Conservation (phyloP, 2,329 filamentous ascomycete genomes). For the Aphanoascus verrucosus region DNA sequence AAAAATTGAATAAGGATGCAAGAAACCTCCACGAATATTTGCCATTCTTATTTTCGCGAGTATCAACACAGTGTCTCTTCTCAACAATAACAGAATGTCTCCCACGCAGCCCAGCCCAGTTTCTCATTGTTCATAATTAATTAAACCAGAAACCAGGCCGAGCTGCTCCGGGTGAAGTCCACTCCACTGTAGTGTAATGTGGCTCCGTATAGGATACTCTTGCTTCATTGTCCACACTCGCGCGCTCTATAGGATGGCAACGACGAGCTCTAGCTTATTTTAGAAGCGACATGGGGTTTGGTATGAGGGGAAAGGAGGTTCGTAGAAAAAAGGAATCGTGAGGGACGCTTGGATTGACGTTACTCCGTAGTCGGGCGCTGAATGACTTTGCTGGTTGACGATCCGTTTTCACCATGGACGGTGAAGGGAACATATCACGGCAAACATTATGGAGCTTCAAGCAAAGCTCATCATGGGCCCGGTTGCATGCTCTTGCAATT, state of each 20-base stretch:
- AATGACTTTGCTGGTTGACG: no score
- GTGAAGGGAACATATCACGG: no score
- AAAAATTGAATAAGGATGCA: no score
- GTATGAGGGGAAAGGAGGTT: neutral
- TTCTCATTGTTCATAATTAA: constrained; percentile 37
- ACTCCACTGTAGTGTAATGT: constrained; percentile 16
- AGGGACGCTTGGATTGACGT: neutral
- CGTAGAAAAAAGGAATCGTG: neutral
- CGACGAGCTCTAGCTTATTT: constrained; percentile 45
- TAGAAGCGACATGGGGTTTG: constrained; percentile 1
- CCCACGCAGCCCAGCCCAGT: constrained; percentile 33
- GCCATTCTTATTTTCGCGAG: no score
- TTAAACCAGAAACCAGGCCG: constrained; percentile 35
- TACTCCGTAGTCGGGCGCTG: no score
- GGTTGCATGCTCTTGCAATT: no score
- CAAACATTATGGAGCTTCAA: no score
- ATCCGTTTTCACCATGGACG: no score
- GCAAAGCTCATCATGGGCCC: no score
- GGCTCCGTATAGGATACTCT: constrained; percentile 35
- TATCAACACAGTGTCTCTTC: no score
- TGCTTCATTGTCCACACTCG: constrained; percentile 50
- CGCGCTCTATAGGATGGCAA: constrained; percentile 41
- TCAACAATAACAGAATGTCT: constrained; percentile 28
- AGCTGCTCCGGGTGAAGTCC: constrained; percentile 26
- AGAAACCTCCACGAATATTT: no score